These are phyloP conservation scores for Ganoderma leucocontextum DNA, from an alignment of 1,284 basidiomycete genomes.

Conservation along the genomic window DNA sequence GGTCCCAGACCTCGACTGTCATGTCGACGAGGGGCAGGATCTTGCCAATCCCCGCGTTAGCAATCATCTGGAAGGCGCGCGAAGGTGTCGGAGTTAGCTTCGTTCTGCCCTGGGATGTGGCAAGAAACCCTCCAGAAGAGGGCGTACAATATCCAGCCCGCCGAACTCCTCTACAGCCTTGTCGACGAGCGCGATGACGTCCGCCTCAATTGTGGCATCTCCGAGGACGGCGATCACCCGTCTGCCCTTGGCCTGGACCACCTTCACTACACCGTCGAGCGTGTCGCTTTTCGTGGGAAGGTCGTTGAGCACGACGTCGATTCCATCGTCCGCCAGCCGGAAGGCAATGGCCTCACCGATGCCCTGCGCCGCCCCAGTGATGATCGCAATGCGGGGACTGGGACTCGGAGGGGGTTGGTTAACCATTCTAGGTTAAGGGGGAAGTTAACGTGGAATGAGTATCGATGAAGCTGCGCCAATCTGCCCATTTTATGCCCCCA, in stretches of 20 bases:
- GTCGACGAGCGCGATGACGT: slow-evolving; percentile 47
- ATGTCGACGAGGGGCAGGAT: slow-evolving; percentile 30
- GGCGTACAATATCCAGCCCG: slow-evolving; percentile 37
- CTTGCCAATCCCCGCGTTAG: slow-evolving; percentile 38
- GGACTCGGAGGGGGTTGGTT: not conserved
- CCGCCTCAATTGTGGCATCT: slow-evolving; percentile 47
- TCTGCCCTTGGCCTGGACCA: slow-evolving; percentile 43
- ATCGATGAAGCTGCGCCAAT: no score
- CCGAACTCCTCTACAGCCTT: slow-evolving; percentile 38
- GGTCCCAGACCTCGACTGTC: slow-evolving; percentile 33
- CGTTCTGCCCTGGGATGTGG: no score
- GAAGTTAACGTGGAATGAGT: not conserved
- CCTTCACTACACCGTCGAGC: slow-evolving; percentile 42
- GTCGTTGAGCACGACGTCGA: slow-evolving; percentile 50
- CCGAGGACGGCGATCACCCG: slow-evolving; percentile 40
- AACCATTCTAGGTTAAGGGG: not conserved
- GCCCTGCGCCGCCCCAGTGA: slow-evolving; percentile 51
- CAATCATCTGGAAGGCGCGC: slow-evolving; percentile 36
- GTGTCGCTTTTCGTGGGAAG: slow-evolving; percentile 38
- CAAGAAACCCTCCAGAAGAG: not conserved
- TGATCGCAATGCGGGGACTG: slow-evolving; percentile 39
- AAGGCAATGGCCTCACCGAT: slow-evolving; percentile 53
- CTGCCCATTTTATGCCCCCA: not conserved
- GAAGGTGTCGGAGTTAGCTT: not conserved
- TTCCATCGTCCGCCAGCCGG: slow-evolving; percentile 51